These are phyloP conservation scores for Syzygium aromaticum DNA, from an alignment of 345 rosid genomes.

Conservation along the genomic window DNA sequence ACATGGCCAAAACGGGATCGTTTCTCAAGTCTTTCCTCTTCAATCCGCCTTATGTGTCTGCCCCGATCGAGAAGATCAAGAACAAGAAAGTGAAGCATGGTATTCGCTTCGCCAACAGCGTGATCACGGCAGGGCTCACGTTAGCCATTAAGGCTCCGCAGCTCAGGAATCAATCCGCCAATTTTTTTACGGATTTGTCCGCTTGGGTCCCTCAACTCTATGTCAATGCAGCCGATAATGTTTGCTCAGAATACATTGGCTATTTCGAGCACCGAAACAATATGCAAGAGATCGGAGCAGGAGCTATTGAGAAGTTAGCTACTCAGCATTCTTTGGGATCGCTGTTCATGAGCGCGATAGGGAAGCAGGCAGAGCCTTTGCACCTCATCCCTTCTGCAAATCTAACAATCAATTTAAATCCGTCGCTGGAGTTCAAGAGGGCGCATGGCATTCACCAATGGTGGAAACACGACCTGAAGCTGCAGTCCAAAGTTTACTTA, in stretches of 20 bases:
- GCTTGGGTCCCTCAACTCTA: conserved; percentile 59
- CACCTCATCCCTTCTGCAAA: conserved; percentile 77
- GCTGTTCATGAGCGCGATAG: conserved; percentile 47
- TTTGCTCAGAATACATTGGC: conserved; percentile 77
- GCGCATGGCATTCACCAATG: conserved; percentile 96
- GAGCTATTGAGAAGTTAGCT: conserved; percentile 59
- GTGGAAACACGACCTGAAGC: conserved; percentile 59
- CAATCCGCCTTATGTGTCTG: conserved; percentile 76
- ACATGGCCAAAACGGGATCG: conserved; percentile 48
- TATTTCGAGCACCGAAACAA: conserved; percentile 81
- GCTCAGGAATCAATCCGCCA: conserved; percentile 20
- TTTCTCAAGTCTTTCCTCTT: conserved; percentile 61
- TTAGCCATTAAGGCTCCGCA: conserved; percentile 38
- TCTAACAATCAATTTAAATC: conserved; percentile 34
- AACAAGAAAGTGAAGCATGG: conserved; percentile 56
- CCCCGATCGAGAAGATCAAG: conserved; percentile 67
- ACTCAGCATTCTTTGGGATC: conserved; percentile 65
- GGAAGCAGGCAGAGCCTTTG: conserved; percentile 50
- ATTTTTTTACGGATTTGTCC: conserved; percentile 44
- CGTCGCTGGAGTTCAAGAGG: conserved; percentile 38
- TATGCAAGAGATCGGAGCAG: conserved; percentile 82
- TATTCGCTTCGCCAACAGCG: conserved; percentile 55
- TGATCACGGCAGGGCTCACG: conserved; percentile 82
- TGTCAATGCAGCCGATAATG: conserved; percentile 55
- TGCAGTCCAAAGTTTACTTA: conserved; percentile 43